Conservation (phyloP, 1,139 yeast genomes). For the Yamadazyma oceani region DNA sequence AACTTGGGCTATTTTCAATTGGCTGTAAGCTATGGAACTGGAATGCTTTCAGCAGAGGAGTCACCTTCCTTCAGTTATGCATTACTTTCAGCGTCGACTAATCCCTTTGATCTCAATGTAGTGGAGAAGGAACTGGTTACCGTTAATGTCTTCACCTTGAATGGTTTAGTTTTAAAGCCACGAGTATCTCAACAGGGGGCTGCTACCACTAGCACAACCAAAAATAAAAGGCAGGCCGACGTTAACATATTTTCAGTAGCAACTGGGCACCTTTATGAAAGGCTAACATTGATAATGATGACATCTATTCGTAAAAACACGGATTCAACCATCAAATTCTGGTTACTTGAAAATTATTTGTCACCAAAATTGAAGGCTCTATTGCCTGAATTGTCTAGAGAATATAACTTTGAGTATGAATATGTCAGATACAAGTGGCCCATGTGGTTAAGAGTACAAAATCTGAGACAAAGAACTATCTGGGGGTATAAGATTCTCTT, state of each 20-base stretch:
- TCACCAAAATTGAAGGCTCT: slow-evolving; percentile 65
- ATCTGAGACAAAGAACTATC: slow-evolving; percentile 72
- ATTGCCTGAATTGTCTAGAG: slow-evolving; percentile 61
- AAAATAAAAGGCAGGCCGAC: slow-evolving; percentile 53
- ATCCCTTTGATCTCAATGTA: slow-evolving; percentile 28
- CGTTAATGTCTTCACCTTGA: slow-evolving; percentile 36
- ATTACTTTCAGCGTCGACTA: slow-evolving; percentile 37
- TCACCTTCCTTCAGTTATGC: slow-evolving; percentile 20
- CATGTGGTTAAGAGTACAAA: slow-evolving; percentile 74
- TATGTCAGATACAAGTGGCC: slow-evolving; percentile 91
- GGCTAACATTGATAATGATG: slow-evolving; percentile 74
- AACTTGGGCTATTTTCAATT: slow-evolving; percentile 77
- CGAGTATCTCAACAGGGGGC: slow-evolving; percentile 35
- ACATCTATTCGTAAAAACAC: slow-evolving; percentile 74
- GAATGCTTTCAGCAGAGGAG: slow-evolving; percentile 49
- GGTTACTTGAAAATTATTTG: slow-evolving; percentile 81
- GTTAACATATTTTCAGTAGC: slow-evolving; percentile 85
- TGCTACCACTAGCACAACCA: background rate
- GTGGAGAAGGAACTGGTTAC: slow-evolving; percentile 17
- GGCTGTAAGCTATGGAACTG: slow-evolving; percentile 66
- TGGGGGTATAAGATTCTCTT: slow-evolving; percentile 91
- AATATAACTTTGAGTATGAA: slow-evolving; percentile 64
- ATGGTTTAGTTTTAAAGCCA: slow-evolving; percentile 51
- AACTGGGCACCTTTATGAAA: slow-evolving; percentile 75
- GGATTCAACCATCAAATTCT: slow-evolving; percentile 67